Base-by-base conservation (phyloP, 2,329 filamentous ascomycete genomes). In the Zasmidium citrigriseum region DNA sequence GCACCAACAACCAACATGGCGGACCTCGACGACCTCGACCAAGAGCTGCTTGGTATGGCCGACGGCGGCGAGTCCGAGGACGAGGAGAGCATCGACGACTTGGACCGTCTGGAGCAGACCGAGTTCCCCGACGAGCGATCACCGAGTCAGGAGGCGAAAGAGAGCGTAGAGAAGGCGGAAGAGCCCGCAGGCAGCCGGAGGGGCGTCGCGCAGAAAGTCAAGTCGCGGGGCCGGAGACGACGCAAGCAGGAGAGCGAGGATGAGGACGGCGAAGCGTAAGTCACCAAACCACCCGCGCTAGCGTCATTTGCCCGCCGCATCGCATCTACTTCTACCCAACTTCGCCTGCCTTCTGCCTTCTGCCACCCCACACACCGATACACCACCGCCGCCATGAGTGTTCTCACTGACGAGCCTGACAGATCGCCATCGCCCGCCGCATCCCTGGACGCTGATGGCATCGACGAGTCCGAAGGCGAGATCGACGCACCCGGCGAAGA, bases 11-110 rank as follows among this genome's bases (percentile, higher is more conserved):
- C 18, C 60, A 49, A 27, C 47, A 62, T 62, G 55, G 60, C 93
- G 72, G 55, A 57, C 44, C 22, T 44, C 41, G 69, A 73, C 64
- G 77, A 79, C 58, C 84, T 97, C 66, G 93, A 98, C 73, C 92
- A 93, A 69, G 93, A 97, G 79, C 87, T 98, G 65, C 88, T 98
- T 64, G 93, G 91, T 71, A 87, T 98, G 65, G 95, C 93, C 55
- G 34, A 41, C 34, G 95, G 91, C 69, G 91, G 81, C 68, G 73
- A 76, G 57, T 77, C 78, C 60, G 67, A 82, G 63, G 80, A 82
- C 62, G 82, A 83, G 65, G 73, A 76, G 55, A 58, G 55, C 11
- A 52, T 54, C n/a, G 67, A 69, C 25, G 68, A 72, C 29, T 65
- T 66, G 23, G 66, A 69, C 71, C 75, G 63, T 84, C 85, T 58